These are phyloP conservation scores for Brassica nigra DNA, from an alignment of 345 rosid species.

Conservation along the genomic window DNA sequence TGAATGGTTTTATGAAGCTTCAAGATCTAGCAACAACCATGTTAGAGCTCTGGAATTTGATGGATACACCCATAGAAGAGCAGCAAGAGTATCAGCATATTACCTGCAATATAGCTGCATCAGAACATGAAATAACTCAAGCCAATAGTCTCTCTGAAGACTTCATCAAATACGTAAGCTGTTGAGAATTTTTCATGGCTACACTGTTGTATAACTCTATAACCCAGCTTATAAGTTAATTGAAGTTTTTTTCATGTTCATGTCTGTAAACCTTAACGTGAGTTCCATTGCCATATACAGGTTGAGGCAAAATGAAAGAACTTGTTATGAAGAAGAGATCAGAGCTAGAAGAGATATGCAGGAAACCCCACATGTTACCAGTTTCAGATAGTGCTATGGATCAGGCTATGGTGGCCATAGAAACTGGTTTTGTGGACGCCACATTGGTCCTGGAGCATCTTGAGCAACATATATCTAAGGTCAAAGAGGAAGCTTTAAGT, in stretches of 20 bases:
- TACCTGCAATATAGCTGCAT: conserved; percentile 92
- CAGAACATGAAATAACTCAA: conserved; percentile 87
- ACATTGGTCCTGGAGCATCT: conserved; percentile 68
- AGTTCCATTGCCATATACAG: conserved; percentile 46
- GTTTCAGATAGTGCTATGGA: conserved; percentile 56
- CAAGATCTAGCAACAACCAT: conserved; percentile 95
- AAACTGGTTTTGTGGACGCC: conserved; percentile 82
- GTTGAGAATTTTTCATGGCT: conserved; percentile 1
- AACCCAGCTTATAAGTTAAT: not conserved
- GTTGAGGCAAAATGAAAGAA: conserved; percentile 48
- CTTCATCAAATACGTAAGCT: conserved; percentile 76
- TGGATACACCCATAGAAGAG: conserved; percentile 98
- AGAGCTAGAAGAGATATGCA: conserved; percentile 87
- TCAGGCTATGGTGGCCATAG: conserved; percentile 68
- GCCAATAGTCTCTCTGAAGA: conserved; percentile 82
- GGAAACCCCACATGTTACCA: conserved; percentile 59
- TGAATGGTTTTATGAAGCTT: conserved; percentile 54
- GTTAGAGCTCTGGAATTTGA: conserved; percentile 95
- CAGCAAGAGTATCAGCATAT: conserved; percentile 87
- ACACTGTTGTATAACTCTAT: not conserved
- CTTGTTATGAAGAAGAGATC: conserved; percentile 84
- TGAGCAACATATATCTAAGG: conserved; percentile 78
- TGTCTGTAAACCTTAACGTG: conserved; percentile 8
- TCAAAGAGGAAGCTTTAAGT: conserved; percentile 89
- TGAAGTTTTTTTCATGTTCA: conserved; percentile 6